These are phyloP conservation scores for Herpotrichia juniperi DNA, from an alignment of 2,329 filamentous ascomycete genomes.

Conservation along the genomic window DNA sequence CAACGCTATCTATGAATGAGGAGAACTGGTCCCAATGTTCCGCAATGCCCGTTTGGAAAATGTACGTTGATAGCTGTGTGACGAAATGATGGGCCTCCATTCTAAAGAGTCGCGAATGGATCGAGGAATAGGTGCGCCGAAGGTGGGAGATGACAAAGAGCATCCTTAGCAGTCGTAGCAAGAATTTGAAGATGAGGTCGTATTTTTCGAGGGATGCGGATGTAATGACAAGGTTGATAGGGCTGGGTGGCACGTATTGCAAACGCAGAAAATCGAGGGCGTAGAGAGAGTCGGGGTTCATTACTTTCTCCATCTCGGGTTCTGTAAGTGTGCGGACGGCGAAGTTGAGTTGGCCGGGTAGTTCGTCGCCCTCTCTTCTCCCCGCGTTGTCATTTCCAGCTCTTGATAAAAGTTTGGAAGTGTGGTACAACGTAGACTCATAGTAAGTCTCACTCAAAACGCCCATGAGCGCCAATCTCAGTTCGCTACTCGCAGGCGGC, in stretches of 20 bases:
- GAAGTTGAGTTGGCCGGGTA: conserved; percentile 64
- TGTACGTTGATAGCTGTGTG: conserved; percentile 73
- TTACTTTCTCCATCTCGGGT: conserved; percentile 80
- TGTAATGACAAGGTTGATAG: conserved; percentile 77
- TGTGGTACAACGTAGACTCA: conserved; percentile 40
- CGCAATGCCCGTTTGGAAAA: conserved; percentile 78
- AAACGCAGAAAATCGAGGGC: conserved; percentile 93
- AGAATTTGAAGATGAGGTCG: conserved; percentile 80
- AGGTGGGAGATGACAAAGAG: conserved; percentile 68
- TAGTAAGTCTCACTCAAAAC: conserved; percentile 78
- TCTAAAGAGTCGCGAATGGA: conserved; percentile 58
- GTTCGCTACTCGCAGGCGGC: conserved; percentile 92
- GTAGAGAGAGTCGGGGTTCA: conserved; percentile 81
- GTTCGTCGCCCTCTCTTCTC: conserved; percentile 37
- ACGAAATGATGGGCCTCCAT: conserved; percentile 83
- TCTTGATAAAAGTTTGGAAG: conserved; percentile 14
- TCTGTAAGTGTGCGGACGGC: conserved; percentile 75
- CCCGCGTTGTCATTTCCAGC: background rate
- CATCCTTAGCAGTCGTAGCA: conserved; percentile 80
- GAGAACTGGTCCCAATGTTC: conserved; percentile 76
- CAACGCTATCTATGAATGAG: conserved; percentile 66
- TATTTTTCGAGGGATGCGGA: conserved; percentile 75
- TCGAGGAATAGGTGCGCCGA: conserved; percentile 30
- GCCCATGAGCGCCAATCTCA: conserved; percentile 87
- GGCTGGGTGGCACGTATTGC: conserved; percentile 77